Percentiles rank a stretch among this genome's conserved stretches.
Conservation (phyloP, 2,329 filamentous ascomycete species). For the Curvularia verruculosa region DNA sequence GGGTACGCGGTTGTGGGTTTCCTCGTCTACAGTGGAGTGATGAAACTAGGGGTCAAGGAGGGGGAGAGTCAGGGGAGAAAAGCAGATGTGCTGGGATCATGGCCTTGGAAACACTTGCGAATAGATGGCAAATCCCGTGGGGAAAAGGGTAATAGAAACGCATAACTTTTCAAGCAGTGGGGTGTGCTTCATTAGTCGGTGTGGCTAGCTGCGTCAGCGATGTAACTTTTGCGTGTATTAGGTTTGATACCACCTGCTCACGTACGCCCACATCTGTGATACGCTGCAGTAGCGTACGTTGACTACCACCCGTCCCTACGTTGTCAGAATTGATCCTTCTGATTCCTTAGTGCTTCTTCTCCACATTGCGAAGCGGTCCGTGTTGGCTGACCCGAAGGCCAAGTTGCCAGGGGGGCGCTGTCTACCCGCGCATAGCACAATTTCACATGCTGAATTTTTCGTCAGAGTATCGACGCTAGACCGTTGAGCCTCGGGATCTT, state of each 20-base stretch:
- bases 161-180: background rate
- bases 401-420: conserved; percentile 5
- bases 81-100: background rate
- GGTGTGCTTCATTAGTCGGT: conserved; percentile 2
- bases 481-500: conserved; percentile 24
- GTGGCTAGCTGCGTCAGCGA: background rate
- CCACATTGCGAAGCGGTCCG: conserved; percentile 13
- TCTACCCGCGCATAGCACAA: conserved; percentile 4
- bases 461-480: conserved; percentile 1
- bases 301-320: conserved; percentile 10
- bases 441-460: conserved; percentile 12
- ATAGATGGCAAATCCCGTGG: background rate
- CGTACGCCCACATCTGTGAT: conserved; percentile 7
- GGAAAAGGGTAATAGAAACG: background rate
- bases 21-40: conserved; percentile 1
- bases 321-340: background rate
- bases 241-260: conserved; percentile 13
- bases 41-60: conserved; percentile 13
- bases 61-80: background rate
- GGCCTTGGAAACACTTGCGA: background rate
- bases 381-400: conserved; percentile 1
- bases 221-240: conserved; percentile 4
- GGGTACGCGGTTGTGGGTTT: background rate
- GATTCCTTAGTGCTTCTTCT: conserved; percentile 14
- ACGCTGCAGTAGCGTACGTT: conserved; percentile 18